These are phyloP conservation scores for Pichia scutulata DNA, from an alignment of 805 yeast species.

Conservation along the genomic window DNA sequence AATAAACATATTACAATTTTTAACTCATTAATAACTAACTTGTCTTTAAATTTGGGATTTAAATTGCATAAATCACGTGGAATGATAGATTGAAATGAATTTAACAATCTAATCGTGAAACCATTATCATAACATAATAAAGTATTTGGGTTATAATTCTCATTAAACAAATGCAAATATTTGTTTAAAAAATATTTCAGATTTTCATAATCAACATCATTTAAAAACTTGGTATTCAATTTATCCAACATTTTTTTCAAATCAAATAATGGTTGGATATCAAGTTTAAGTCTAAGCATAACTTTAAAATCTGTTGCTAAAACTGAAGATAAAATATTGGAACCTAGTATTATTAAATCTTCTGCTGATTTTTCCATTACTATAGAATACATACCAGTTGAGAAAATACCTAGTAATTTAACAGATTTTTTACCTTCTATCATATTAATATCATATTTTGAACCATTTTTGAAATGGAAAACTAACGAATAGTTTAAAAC, in stretches of 20 bases:
- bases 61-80: conserved; percentile 11
- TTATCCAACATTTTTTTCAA: conserved; percentile 4
- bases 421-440: conserved; percentile 5
- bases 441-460: neutral
- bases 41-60: neutral
- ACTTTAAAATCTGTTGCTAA: conserved; percentile 4
- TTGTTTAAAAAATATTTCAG: conserved; percentile 4
- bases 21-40: neutral
- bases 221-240: neutral
- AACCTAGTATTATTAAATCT: neutral
- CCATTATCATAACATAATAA: conserved; percentile 8
- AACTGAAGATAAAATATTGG: conserved; percentile 3
- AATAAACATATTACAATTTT: conserved; percentile 1
- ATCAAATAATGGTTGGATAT: conserved; percentile 4
- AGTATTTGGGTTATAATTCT: neutral
- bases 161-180: conserved; percentile 1
- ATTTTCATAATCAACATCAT: conserved; percentile 8
- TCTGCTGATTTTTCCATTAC: conserved; percentile 3
- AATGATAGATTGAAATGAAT: conserved; percentile 9
- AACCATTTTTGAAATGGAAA: conserved; percentile 10
- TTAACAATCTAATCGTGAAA: conserved; percentile 7
- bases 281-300: neutral
- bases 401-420: conserved; percentile 9
- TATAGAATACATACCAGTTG: conserved; percentile 10
- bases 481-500: conserved; percentile 8